Base-by-base conservation (phyloP, 1,139 yeast species). In the Candida tropicalis region DNA sequence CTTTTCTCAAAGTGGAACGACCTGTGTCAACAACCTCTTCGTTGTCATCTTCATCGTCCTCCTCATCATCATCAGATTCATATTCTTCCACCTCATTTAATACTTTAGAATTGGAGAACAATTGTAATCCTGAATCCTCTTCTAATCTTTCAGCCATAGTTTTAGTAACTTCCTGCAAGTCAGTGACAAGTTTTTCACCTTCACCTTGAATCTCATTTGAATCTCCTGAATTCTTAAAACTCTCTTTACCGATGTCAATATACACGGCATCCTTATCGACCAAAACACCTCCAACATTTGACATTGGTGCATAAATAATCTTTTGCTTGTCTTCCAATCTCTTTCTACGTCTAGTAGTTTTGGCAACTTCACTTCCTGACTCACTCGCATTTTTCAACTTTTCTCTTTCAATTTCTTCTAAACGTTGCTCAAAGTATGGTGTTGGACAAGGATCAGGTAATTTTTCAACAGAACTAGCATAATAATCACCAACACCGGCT, bases 401-500 rank as follows among this genome's bases (percentile, higher is more conserved):
- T 54, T 84, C 89, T 57, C 91, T 73, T 63, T 84, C 91, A 28
- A 79, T 63, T 39, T 87, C 96, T 52, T 90, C 97, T 29, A 89
- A 70, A 56, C 78, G 84, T 60, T 90, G 96, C 59, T 90, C 95
- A 56, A 75, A 89, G 58, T 80, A 87, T 3, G 99, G 99, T 1
- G 99, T 93, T 35, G 99, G 99, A 63, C 99, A 95, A 13, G 99
- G 99, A 69, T 95, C 99, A 2, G 98, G 97, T 42, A 95, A 72
- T 55, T 90, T 85, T 62, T 93, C 98, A 16, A 90, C 83, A 9
- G 82, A 77, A 18, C 83, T 74, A 4, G 89, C 86, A 2, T 82
- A 72, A 54, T 84, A 77, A 62, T 95, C 99, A 43, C 99, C 99
- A 4, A 90, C 86, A 55, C 99, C 99, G 1, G 99, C 96, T 46